Conservation (phyloP, 768 basidiomycete species). For the Podaxis carcinomalis region DNA sequence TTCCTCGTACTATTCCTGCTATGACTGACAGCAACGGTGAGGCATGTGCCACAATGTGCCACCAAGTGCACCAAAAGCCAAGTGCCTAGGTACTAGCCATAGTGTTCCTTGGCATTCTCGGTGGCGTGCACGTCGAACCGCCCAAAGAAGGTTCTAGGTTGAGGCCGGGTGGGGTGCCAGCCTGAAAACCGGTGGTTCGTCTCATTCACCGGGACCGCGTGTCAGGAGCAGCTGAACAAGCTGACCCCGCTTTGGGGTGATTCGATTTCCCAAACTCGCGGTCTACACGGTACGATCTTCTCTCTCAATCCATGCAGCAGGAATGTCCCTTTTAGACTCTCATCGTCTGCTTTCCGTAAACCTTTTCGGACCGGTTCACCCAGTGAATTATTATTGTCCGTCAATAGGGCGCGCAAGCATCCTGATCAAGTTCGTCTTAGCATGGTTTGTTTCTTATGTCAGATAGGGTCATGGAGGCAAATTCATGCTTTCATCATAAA, state of each 20-base stretch:
- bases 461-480: background rate
- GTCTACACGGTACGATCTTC: background rate
- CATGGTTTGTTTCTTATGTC: background rate
- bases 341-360: background rate
- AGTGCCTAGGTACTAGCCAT: background rate
- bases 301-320: background rate
- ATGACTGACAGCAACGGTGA: background rate
- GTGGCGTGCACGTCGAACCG: conserved; percentile 4
- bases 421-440: background rate
- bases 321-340: background rate
- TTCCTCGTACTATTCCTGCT: background rate
- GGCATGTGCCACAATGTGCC: background rate
- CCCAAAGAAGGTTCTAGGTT: background rate
- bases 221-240: background rate
- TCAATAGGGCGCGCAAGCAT: background rate
- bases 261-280: background rate
- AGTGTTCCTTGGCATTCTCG: background rate
- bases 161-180: background rate
- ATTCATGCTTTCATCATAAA: background rate
- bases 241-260: background rate
- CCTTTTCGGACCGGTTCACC: background rate
- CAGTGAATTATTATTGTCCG: background rate
- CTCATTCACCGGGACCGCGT: background rate
- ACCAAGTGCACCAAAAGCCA: background rate
- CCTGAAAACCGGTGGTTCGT: background rate